phyloP scores from a whole-genome alignment of 306 rosid genomes.

The Adenanthera pavonina region DNA sequence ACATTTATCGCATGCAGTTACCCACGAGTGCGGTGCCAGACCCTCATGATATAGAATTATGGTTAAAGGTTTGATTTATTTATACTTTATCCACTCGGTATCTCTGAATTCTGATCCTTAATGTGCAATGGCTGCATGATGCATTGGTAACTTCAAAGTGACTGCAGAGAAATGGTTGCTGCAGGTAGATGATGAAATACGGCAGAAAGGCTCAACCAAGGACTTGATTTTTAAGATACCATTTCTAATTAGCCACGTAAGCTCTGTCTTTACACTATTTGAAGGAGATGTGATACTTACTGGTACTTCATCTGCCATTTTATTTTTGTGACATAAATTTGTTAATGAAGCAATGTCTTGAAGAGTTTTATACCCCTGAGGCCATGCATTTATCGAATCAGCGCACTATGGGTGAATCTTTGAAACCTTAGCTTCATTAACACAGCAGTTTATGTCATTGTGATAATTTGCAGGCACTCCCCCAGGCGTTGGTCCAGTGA shows the following conservation, averaged over 20 bases:
- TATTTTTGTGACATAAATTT: slow-evolving; percentile 6
- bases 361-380: slow-evolving; percentile 4
- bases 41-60: slow-evolving; percentile 82
- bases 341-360: slow-evolving; percentile 20
- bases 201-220: slow-evolving; percentile 95
- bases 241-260: slow-evolving; percentile 86
- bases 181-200: slow-evolving; percentile 84
- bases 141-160: slow-evolving; percentile 26
- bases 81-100: not conserved
- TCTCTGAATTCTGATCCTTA: slow-evolving; percentile 3
- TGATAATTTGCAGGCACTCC: slow-evolving; percentile 84
- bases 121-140: slow-evolving; percentile 29
- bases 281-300: slow-evolving; percentile 97
- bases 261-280: slow-evolving; percentile 81
- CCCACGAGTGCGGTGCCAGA: slow-evolving; percentile 71
- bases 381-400: slow-evolving; percentile 8
- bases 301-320: slow-evolving; percentile 54
- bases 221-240: slow-evolving; percentile 95
- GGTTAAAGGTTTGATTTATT: slow-evolving; percentile 77
- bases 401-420: not conserved
- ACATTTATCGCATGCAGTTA: slow-evolving; percentile 59
- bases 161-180: slow-evolving; percentile 32
- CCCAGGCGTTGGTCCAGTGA: slow-evolving; percentile 92
- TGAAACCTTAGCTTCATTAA: slow-evolving; percentile 31
- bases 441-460: not conserved